Evolutionary conservation across 2,329 filamentous ascomycete genomes (phyloP).

Genomic region (Aspergillus ibericus): DNA sequence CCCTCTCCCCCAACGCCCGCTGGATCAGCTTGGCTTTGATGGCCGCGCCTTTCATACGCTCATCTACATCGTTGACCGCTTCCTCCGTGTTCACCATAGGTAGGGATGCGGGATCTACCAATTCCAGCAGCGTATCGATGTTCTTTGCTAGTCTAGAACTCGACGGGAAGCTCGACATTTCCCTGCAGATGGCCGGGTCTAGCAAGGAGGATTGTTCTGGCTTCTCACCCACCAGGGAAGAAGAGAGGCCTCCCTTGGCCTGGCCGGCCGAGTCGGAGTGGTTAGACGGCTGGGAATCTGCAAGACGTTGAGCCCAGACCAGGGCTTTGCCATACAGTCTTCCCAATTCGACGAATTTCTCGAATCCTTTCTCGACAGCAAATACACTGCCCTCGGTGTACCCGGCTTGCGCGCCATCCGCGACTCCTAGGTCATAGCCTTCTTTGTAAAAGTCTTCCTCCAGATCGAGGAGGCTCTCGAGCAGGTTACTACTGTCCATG

Average conservation of each 20-base stretch:
- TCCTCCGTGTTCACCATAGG: constrained; percentile 83
- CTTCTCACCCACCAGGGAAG: constrained; percentile 4
- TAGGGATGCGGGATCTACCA: constrained; percentile 76
- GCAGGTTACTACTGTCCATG: constrained; percentile 51
- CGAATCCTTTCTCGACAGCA: constrained; percentile 87
- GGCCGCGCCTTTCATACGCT: constrained; percentile 77
- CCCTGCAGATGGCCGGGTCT: constrained; percentile 30
- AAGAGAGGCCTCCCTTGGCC: background rate
- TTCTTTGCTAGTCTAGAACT: constrained; percentile 75
- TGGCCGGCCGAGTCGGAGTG: constrained; percentile 5
- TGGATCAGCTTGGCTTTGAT: constrained; percentile 85
- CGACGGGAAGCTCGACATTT: constrained; percentile 49
- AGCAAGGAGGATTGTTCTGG: constrained; percentile 23
- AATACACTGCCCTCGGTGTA: constrained; percentile 86
- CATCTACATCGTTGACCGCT: constrained; percentile 86
- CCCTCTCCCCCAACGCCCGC: constrained; percentile 59
- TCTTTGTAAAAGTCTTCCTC: constrained; percentile 75
- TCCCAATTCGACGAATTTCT: constrained; percentile 84
- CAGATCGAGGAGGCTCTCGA: constrained; percentile 59
- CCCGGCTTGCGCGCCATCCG: constrained; percentile 75
- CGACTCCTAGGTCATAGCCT: constrained; percentile 72
- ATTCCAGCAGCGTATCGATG: constrained; percentile 68
- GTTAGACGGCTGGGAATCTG: constrained; percentile 28
- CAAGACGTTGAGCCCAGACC: constrained; percentile 78
- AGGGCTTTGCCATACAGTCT: constrained; percentile 73